A percentile compares a stretch with the other conserved stretches of the same genome.
Evolutionary conservation across 257 asterid genomes (phyloP).

Genomic region (Lycium ferocissimum): DNA sequence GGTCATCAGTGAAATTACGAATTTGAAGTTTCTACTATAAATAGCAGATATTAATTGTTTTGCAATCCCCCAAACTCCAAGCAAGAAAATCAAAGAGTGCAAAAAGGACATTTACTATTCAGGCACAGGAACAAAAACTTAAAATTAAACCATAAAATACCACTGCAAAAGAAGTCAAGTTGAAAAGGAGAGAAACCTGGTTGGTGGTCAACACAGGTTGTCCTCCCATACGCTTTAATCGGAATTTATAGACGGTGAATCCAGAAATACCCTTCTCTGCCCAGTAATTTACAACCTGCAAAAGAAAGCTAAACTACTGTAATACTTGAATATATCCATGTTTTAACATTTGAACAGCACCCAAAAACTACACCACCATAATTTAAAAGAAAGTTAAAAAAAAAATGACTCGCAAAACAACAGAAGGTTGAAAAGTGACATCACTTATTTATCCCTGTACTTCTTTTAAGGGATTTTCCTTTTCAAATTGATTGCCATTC

Average conservation of each 20-base stretch:
- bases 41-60: not conserved
- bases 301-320: constrained; percentile 16
- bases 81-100: not conserved
- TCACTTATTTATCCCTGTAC: not conserved
- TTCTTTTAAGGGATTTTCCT: not conserved
- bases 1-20: not conserved
- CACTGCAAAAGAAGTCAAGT: not conserved
- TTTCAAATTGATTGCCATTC: not conserved
- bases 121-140: not conserved
- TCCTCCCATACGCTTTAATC: constrained; percentile 71
- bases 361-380: not conserved
- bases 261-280: constrained; percentile 91
- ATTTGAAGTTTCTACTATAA: not conserved
- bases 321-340: not conserved
- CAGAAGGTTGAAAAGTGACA: constrained; percentile 6
- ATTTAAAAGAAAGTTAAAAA: not conserved
- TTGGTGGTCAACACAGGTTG: constrained; percentile 82
- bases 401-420: not conserved
- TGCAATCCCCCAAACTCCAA: not conserved
- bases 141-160: not conserved
- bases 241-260: constrained; percentile 75
- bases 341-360: constrained; percentile 1
- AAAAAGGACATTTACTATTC: not conserved
- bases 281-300: constrained; percentile 80
- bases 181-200: constrained; percentile 53